Percentiles rank a stretch among this genome's conserved stretches.
Conservation (phyloP, 2,329 filamentous ascomycete species). For the Bipolaris cookei region DNA sequence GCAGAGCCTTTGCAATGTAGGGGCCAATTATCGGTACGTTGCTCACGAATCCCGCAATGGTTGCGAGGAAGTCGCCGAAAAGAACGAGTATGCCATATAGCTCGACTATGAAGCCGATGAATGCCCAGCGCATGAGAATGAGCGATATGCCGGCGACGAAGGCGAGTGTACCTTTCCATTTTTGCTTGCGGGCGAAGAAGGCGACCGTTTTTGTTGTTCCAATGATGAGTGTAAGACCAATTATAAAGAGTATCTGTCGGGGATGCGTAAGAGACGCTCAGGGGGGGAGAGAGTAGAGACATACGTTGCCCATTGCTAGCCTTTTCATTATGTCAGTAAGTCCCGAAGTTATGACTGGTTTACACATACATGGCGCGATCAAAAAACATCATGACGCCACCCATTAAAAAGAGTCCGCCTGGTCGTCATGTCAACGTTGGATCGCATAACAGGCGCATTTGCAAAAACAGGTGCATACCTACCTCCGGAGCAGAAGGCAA, state of each 20-base stretch:
- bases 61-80: conserved; percentile 96
- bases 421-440: conserved; percentile 20
- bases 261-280: conserved; percentile 9
- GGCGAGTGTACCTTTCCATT: conserved; percentile 86
- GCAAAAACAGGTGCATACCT: conserved; percentile 56
- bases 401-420: conserved; percentile 95
- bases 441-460: conserved; percentile 23
- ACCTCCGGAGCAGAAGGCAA: conserved; percentile 98
- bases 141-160: conserved; percentile 84
- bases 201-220: conserved; percentile 86
- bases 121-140: conserved; percentile 88
- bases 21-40: conserved; percentile 86
- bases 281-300: conserved; percentile 1
- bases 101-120: conserved; percentile 89
- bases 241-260: conserved; percentile 88
- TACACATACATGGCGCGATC: conserved; percentile 83
- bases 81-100: conserved; percentile 90
- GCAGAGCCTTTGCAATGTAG: conserved; percentile 77
- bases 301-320: conserved; percentile 96
- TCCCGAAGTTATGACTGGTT: not conserved
- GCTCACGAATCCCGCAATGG: conserved; percentile 85
- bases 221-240: conserved; percentile 95
- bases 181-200: conserved; percentile 95
- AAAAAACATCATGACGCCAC: conserved; percentile 96
- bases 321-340: conserved; percentile 53